phyloP scores from a whole-genome alignment of 768 basidiomycete species.

The Lyophyllum atratum region DNA sequence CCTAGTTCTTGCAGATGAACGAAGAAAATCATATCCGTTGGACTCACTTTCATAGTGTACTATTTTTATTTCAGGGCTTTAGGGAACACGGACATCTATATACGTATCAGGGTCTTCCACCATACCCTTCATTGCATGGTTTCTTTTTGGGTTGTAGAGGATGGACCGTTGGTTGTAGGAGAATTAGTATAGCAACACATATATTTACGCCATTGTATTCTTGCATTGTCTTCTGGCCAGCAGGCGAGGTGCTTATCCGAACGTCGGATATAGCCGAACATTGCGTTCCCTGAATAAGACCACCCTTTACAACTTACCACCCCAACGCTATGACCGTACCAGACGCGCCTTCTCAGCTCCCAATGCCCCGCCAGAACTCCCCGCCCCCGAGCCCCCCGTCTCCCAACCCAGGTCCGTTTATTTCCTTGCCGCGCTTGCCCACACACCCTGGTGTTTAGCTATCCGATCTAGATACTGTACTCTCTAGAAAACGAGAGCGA shows the following conservation, averaged over 20 bases:
- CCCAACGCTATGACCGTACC: slow-evolving; percentile 8
- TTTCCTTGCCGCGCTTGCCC: slow-evolving; percentile 7
- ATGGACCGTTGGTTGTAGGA: neutral
- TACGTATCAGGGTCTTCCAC: neutral
- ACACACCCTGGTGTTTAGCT: slow-evolving; percentile 15
- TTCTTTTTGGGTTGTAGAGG: neutral
- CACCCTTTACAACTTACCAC: slow-evolving; percentile 12
- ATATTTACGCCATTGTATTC: neutral
- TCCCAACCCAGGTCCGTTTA: slow-evolving; percentile 45
- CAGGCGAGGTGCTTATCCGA: slow-evolving; percentile 5
- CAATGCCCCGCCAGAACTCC: slow-evolving; percentile 19
- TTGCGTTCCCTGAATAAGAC: slow-evolving; percentile 16
- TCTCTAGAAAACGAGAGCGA: slow-evolving; percentile 73
- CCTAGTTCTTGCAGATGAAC: slow-evolving; percentile 45
- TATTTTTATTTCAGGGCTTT: neutral
- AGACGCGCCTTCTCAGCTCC: slow-evolving; percentile 16
- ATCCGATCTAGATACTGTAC: slow-evolving; percentile 42
- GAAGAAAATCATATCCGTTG: slow-evolving; percentile 36
- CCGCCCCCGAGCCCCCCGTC: slow-evolving; percentile 48
- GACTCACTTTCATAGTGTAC: slow-evolving; percentile 10
- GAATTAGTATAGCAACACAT: neutral
- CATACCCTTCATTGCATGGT: neutral
- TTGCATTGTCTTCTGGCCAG: slow-evolving; percentile 1
- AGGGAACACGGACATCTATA: neutral
- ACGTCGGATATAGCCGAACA: slow-evolving; percentile 40